Conservation (phyloP, 495 filamentous ascomycete genomes). For the Lindgomyces ingoldianus region DNA sequence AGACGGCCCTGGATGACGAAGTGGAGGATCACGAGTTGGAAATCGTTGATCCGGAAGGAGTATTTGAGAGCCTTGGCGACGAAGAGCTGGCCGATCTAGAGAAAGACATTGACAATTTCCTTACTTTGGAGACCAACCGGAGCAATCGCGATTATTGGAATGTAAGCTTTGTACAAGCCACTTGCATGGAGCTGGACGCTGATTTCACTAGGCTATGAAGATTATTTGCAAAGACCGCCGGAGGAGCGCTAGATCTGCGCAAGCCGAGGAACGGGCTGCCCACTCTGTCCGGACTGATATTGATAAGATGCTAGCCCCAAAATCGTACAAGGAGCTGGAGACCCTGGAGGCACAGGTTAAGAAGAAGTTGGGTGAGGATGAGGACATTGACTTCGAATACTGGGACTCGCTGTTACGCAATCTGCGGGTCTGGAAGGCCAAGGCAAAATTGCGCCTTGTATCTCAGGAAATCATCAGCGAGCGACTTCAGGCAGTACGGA, state of each 20-base stretch:
- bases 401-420: constrained; percentile 91
- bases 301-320: constrained; percentile 80
- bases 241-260: constrained; percentile 80
- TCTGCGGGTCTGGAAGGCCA: constrained; percentile 85
- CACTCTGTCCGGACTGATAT: constrained; percentile 85
- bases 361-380: constrained; percentile 79
- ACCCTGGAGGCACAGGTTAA: constrained; percentile 81
- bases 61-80: constrained; percentile 75
- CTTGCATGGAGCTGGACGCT: constrained; percentile 16
- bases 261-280: no score
- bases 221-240: constrained; percentile 79
- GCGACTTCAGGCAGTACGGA: constrained; percentile 65
- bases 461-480: constrained; percentile 76
- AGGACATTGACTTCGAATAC: constrained; percentile 94
- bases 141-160: constrained; percentile 88
- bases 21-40: constrained; percentile 74
- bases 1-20: constrained; percentile 74
- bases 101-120: constrained; percentile 83
- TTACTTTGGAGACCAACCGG: constrained; percentile 73
- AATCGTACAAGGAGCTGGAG: constrained; percentile 83
- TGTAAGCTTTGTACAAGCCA: constrained; percentile 45
- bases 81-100: constrained; percentile 74
- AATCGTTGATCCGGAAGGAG: constrained; percentile 76
- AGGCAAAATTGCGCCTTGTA: constrained; percentile 78
- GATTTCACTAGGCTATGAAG: constrained; percentile 65